A percentile compares a stretch with the other conserved stretches of the same genome.
These are phyloP conservation scores for Jacaranda copaia DNA, from an alignment of 257 asterid species.

Conservation along the genomic window DNA sequence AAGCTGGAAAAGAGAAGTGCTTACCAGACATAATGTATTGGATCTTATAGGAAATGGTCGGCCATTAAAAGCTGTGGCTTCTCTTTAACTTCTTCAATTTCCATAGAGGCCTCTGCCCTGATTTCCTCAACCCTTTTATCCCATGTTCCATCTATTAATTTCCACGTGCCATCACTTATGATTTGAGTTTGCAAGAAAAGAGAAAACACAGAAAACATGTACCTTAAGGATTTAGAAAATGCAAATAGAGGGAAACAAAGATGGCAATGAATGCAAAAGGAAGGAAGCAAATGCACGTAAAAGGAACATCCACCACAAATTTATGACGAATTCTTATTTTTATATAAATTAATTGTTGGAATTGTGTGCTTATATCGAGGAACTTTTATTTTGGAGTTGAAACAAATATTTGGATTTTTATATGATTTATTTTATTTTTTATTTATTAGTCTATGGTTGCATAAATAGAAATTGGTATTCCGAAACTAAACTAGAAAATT, in stretches of 20 bases:
- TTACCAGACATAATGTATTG: slow-evolving; percentile 32
- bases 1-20: slow-evolving; percentile 1
- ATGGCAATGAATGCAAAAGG: slow-evolving; percentile 2
- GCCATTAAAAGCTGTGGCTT: slow-evolving; percentile 87
- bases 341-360: too few species aligned
- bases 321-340: too few species aligned
- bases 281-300: neutral
- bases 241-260: slow-evolving; percentile 17
- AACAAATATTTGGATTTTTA: too few species aligned
- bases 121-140: slow-evolving; percentile 80
- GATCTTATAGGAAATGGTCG: slow-evolving; percentile 73
- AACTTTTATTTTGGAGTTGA: too few species aligned
- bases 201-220: slow-evolving; percentile 25
- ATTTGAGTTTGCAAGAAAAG: slow-evolving; percentile 78
- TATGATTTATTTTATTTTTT: too few species aligned
- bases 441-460: too few species aligned
- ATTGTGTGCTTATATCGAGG: too few species aligned
- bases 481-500: too few species aligned
- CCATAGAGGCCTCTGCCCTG: slow-evolving; percentile 58
- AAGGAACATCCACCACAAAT: slow-evolving; percentile 1
- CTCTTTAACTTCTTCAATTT: slow-evolving; percentile 67
- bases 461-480: too few species aligned
- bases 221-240: slow-evolving; percentile 6
- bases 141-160: slow-evolving; percentile 83
- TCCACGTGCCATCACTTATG: slow-evolving; percentile 89